These are phyloP conservation scores for Colletotrichum sp. DNA, from an alignment of 2,329 filamentous ascomycete species.

Conservation along the genomic window DNA sequence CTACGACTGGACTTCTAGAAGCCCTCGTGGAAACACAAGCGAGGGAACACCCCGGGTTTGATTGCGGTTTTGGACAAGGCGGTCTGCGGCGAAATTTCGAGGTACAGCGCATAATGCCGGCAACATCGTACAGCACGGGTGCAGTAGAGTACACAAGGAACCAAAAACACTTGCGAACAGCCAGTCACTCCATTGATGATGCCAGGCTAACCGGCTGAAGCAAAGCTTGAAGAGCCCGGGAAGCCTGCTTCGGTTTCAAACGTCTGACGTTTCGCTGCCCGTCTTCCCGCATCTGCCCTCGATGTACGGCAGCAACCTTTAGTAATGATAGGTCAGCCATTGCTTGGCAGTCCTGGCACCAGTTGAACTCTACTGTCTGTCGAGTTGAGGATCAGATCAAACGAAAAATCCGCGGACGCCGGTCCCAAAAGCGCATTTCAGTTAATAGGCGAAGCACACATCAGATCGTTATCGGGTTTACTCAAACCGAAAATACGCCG, in stretches of 20 bases:
- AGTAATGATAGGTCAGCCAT: background rate
- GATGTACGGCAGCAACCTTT: background rate
- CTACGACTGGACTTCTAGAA: constrained; percentile 8
- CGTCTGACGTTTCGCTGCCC: constrained; percentile 15
- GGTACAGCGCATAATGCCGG: background rate
- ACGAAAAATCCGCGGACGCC: constrained; percentile 5
- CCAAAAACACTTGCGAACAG: background rate
- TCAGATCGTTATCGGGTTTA: background rate
- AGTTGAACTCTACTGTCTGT: background rate
- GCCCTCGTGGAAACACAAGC: constrained; percentile 1
- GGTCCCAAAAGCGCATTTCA: background rate
- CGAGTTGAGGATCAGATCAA: background rate
- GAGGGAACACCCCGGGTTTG: background rate
- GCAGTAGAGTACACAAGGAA: background rate
- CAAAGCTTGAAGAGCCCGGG: background rate
- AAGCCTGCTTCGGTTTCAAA: constrained; percentile 9
- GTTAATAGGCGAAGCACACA: background rate
- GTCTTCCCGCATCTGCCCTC: background rate
- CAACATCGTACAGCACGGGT: background rate
- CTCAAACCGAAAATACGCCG: background rate
- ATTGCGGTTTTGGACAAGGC: background rate
- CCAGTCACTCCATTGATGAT: background rate
- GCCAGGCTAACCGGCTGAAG: background rate
- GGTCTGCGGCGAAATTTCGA: background rate
- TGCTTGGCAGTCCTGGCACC: background rate